Evolutionary conservation across 352 stramenopile genomes (phyloP), one percentile per base, ranked within the genome.

Genomic region (Phytophthora pluvialis): DNA sequence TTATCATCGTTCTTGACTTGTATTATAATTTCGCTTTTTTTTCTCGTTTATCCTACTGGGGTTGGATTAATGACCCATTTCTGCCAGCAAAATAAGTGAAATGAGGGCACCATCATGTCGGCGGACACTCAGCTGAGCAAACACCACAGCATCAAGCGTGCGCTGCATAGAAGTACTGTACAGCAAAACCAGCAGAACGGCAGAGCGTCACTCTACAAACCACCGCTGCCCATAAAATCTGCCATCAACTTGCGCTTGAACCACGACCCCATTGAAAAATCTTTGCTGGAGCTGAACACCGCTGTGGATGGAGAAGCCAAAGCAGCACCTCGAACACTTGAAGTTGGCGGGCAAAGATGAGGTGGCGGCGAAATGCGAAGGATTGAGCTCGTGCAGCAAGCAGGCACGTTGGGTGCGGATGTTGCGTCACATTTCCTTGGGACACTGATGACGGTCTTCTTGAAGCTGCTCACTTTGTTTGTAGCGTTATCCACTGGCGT

Each of bases 221-320:
- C 25, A 44, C 10, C 21, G 36, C 48, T 32, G 47, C 28, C 42
- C 18, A 70, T 46, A 11, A 54, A 67, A 16, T 67, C 47, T 16
- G 21, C 29, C 33, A 66, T 56, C 46, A 64, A 47, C 12, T 70
- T 73, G 36, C 70, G 55, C 25, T 72, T 65, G 25, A 72, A 75
- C 70, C 70, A 78, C 18, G 44, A 64, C 25, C 57, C 36, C 38
- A 85, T 72, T 18, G 77, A 81, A 62, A 86, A 86, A 3, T 56
- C 53, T 18, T 70, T 44, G 39, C 72, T 86, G 12, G 77, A 81
- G 65, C 54, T 75, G 25, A 82, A 78, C 5, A 71, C 51, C 32
- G 49, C 29, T 15, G 54, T 61, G 2, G 60, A 64, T 21, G 59
- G 48, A 54, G 55, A 57, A 52, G 55, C 3, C 10, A 74, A 36